Conservation (phyloP, 2,329 filamentous ascomycete genomes). For the Clarireedia sp. region DNA sequence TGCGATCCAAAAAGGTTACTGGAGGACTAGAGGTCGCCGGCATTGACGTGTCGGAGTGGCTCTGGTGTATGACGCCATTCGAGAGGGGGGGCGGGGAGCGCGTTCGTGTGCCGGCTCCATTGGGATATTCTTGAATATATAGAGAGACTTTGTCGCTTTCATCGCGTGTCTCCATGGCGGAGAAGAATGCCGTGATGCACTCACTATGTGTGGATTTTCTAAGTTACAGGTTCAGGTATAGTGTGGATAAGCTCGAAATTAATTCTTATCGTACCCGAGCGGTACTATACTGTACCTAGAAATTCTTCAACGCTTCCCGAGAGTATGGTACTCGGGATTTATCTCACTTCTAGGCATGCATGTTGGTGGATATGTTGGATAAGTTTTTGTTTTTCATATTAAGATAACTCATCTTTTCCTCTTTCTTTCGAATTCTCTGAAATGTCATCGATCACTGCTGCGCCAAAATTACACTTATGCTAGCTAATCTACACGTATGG, state of each 20-base stretch:
- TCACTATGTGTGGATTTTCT: background rate
- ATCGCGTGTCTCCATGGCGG: background rate
- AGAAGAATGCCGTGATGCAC: background rate
- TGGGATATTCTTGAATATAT: background rate
- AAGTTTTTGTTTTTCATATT: no score
- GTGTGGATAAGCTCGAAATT: background rate
- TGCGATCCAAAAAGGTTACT: slow-evolving; percentile 6
- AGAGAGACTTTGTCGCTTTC: background rate
- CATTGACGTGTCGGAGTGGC: background rate
- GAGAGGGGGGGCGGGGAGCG: background rate
- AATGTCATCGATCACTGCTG: background rate
- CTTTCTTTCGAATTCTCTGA: background rate
- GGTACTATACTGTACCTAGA: background rate
- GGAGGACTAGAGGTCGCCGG: background rate
- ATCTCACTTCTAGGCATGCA: no score
- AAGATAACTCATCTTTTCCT: no score
- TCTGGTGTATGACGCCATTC: background rate
- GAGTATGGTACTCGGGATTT: no score
- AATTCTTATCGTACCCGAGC: background rate
- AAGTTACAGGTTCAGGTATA: background rate
- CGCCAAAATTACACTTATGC: background rate
- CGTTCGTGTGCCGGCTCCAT: background rate
- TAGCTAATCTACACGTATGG: background rate
- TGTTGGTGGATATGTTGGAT: no score
- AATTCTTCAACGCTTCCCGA: background rate